These are phyloP conservation scores for Cytospora piceicola DNA, from an alignment of 2,329 filamentous ascomycete genomes.

Conservation along the genomic window DNA sequence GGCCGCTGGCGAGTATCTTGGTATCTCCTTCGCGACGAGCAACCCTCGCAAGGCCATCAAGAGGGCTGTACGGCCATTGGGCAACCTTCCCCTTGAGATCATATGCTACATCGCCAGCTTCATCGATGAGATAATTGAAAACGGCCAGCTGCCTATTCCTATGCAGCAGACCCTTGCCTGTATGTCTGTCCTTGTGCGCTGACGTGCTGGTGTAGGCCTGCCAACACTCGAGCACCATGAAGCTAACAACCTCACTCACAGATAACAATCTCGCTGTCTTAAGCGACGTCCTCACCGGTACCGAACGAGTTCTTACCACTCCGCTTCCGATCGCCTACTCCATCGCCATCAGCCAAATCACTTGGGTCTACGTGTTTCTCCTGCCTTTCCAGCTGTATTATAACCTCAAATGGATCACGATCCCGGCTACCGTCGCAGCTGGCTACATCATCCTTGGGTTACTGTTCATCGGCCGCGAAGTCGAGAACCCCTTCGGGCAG, in stretches of 20 bases:
- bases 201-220: neutral
- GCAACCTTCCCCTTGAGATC: constrained; percentile 74
- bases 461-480: constrained; percentile 67
- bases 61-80: constrained; percentile 66
- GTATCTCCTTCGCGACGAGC: constrained; percentile 67
- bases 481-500: constrained; percentile 71
- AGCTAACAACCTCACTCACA: constrained; percentile 2
- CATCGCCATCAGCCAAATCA: constrained; percentile 77
- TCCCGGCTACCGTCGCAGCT: constrained; percentile 66
- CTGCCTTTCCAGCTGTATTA: constrained; percentile 72
- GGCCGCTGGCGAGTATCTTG: constrained; percentile 64
- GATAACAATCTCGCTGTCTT: constrained; percentile 55
- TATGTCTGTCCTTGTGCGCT: constrained; percentile 33
- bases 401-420: constrained; percentile 68
- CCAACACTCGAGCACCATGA: neutral
- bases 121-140: constrained; percentile 58
- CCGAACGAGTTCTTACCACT: constrained; percentile 74
- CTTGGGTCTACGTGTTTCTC: constrained; percentile 73
- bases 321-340: constrained; percentile 74
- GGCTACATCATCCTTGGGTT: constrained; percentile 76
- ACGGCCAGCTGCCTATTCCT: constrained; percentile 51
- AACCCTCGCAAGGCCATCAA: constrained; percentile 74
- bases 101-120: constrained; percentile 67
- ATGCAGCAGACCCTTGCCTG: constrained; percentile 57
- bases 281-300: constrained; percentile 68